Percentiles rank a stretch among this genome's conserved stretches.
phyloP scores from a whole-genome alignment of 2,329 filamentous ascomycete species.

The Chaetomiaceae sp. region DNA sequence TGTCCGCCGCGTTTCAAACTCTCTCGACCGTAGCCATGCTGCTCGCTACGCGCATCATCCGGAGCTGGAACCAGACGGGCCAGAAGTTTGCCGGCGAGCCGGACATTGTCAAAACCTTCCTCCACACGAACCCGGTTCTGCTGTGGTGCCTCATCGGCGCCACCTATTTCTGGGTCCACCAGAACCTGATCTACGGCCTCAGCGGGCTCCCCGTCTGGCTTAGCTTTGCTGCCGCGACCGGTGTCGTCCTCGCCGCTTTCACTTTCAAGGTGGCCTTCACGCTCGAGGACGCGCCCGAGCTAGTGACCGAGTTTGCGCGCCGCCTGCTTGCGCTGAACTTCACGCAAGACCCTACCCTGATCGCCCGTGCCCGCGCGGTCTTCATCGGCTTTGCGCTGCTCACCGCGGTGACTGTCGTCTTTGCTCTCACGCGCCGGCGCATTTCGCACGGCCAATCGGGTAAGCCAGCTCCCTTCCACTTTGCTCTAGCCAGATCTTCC shows the following conservation, averaged over 20 bases:
- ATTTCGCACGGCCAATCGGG: conserved; percentile 24
- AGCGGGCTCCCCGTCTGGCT: conserved; percentile 37
- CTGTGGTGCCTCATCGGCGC: conserved; percentile 69
- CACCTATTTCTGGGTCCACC: conserved; percentile 59
- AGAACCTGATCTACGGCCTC: conserved; percentile 39
- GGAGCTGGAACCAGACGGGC: conserved; percentile 93
- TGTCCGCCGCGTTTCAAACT: conserved; percentile 25
- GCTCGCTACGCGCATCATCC: conserved; percentile 56
- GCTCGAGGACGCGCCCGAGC: conserved; percentile 77
- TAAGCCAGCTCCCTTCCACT: conserved; percentile 17
- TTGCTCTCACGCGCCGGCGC: conserved; percentile 27
- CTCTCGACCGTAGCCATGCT: conserved; percentile 44
- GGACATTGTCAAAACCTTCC: conserved; percentile 71
- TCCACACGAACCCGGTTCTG: conserved; percentile 55
- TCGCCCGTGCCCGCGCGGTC: conserved; percentile 44
- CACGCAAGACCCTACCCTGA: conserved; percentile 39
- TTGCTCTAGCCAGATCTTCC: conserved; percentile 11
- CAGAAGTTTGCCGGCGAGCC: conserved; percentile 91
- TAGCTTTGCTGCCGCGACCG: conserved; percentile 36
- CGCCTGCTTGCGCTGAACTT: conserved; percentile 36
- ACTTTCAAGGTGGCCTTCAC: conserved; percentile 90
- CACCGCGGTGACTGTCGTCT: conserved; percentile 35
- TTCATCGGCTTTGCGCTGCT: conserved; percentile 42
- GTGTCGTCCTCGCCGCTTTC: conserved; percentile 51
- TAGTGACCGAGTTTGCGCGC: conserved; percentile 49